Percentiles rank a stretch among this genome's conserved stretches.
These are phyloP conservation scores for Citrus hindsii DNA, from an alignment of 345 rosid genomes.

Conservation along the genomic window DNA sequence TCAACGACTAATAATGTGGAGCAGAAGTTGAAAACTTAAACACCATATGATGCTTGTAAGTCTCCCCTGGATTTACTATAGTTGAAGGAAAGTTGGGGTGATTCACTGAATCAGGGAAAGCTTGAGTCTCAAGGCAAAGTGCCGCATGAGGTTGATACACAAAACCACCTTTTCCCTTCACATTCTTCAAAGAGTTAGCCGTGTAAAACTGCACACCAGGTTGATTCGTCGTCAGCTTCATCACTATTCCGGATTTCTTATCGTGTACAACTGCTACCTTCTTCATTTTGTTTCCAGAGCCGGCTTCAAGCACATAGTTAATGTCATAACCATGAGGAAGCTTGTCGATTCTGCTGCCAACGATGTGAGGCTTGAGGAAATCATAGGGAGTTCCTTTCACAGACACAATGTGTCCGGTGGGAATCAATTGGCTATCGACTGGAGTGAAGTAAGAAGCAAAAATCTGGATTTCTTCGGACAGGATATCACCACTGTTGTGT, in stretches of 20 bases:
- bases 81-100: conserved; percentile 74
- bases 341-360: conserved; percentile 50
- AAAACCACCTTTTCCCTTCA: conserved; percentile 71
- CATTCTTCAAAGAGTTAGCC: conserved; percentile 40
- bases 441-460: conserved; percentile 65
- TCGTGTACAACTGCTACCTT: conserved; percentile 61
- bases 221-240: conserved; percentile 64
- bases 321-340: conserved; percentile 72
- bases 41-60: conserved; percentile 65
- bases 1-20: not conserved
- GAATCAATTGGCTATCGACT: conserved; percentile 54
- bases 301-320: conserved; percentile 62
- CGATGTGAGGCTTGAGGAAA: conserved; percentile 49
- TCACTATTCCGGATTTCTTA: conserved; percentile 56
- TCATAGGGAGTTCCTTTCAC: conserved; percentile 81
- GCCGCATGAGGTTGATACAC: conserved; percentile 58
- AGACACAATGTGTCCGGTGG: conserved; percentile 59
- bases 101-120: conserved; percentile 72
- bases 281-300: conserved; percentile 25
- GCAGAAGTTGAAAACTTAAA: conserved; percentile 47
- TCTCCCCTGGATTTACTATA: conserved; percentile 49
- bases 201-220: conserved; percentile 88
- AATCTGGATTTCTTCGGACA: conserved; percentile 63
- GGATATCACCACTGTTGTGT: conserved; percentile 63
- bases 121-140: conserved; percentile 85